Evolutionary conservation across 2,329 filamentous ascomycete species (phyloP), one percentile per base, ranked within the genome.

Genomic region (Fusarium transvaalense): DNA sequence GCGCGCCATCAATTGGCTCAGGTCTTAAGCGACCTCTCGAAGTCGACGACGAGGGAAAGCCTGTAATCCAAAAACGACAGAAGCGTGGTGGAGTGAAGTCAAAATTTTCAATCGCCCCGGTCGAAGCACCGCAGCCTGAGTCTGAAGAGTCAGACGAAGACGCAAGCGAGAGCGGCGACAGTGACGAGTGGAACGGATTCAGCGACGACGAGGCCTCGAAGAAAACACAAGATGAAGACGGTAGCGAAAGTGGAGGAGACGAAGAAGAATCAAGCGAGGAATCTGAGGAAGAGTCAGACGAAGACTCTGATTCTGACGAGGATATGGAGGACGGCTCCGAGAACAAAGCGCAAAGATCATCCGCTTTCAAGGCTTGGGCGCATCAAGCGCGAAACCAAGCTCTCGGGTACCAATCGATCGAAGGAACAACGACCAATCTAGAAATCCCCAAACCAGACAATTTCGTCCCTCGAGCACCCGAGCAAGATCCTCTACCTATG

Each of bases 341-440:
- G 21, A 68, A 68, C 34, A 74, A 76, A 46, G 72, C 76, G 17
- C 76, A 78, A 69, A 80, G 63, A 78, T 77, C 80, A 9, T 88
- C 87, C 3, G 93, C 93, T 1, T 99, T 99, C 84, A 98, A 98
- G 78, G 87, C 91, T 4, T 99, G 96, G 96, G 96, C 96, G 21
- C 89, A 90, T 31, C 89, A 92, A 72, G 91, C 96, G 78, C 88
- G 94, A 59, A 97, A 97, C 73, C 88, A 95, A 72, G 91, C 92
- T 6, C 83, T 97, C 32, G 94, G 94, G 0, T 90, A 86, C 70
- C 71, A 84, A 59, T 82, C 86, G 4, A 78, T 80, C 37, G 80
- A 83, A 14, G 78, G 78, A 34, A 78, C 74, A n/a, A 77, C 82
- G 29, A 78, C 80, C 10, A 74, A 80, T 14, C 76, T 85, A 32